Conservation (phyloP, 129 eudicot species). For the Escallonia herrerae region DNA sequence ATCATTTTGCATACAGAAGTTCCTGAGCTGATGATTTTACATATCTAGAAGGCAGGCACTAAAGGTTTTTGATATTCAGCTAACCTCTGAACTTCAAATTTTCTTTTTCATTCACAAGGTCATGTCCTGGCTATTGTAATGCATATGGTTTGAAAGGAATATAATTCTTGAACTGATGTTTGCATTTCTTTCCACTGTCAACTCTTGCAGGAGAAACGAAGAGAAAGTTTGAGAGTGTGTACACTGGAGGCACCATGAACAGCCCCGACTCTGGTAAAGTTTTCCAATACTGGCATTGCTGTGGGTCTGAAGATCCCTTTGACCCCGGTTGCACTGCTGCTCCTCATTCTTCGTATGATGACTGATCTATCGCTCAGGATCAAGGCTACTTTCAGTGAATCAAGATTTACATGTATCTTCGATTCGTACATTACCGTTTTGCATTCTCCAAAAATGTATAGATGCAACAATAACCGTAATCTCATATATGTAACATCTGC, state of each 20-base stretch:
- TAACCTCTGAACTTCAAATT: too few relatives aligned
- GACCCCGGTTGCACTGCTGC: constrained; percentile 92
- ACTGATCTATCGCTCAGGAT: constrained; percentile 28
- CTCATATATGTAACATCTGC: too few relatives aligned
- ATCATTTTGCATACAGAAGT: too few relatives aligned
- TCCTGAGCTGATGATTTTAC: too few relatives aligned
- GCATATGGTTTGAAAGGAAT: too few relatives aligned
- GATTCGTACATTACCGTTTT: constrained; percentile 2
- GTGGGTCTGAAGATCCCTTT: constrained; percentile 98
- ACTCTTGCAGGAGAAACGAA: constrained; percentile 78
- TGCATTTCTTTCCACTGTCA: neutral
- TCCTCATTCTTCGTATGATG: constrained; percentile 92
- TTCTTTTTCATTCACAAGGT: too few relatives aligned
- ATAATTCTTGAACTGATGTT: neutral
- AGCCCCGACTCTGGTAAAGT: constrained; percentile 90
- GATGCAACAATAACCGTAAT: neutral
- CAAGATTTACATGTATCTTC: constrained; percentile 1
- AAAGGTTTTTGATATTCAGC: too few relatives aligned
- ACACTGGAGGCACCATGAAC: constrained; percentile 83
- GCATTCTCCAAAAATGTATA: constrained; percentile 6
- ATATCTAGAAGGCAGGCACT: too few relatives aligned
- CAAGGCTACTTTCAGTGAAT: constrained; percentile 5
- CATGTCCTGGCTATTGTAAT: too few relatives aligned
- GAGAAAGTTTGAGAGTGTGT: constrained; percentile 93
- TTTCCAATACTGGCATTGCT: constrained; percentile 92